Evolutionary conservation across 2,329 filamentous ascomycete genomes (phyloP), one percentile per base, ranked within the genome.

Genomic region (Xylaria sp.): DNA sequence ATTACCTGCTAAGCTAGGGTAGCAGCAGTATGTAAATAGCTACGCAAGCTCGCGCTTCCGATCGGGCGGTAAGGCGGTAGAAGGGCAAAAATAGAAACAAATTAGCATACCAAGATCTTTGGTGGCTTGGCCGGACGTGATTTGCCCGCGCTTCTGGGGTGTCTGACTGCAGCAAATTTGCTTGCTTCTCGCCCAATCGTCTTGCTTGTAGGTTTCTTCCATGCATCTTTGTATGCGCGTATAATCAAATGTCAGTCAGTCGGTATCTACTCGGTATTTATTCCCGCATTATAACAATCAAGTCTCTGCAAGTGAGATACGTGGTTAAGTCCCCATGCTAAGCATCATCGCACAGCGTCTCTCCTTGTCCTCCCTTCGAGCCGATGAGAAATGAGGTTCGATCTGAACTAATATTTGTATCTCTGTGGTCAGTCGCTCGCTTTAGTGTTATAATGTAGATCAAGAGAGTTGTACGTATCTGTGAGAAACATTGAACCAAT

Each of bases 11-110:
- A n/a, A 8, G 8, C 8, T 48, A 3, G 18, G 9, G 44, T 25
- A 25, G 23, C 23, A 25, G 23, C 23, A 25, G 23, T 10, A 50
- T 25, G 46, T 25, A 58, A 48, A 48, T 58, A 46, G 39, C 56
- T 31, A 31, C 56, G 18, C 15, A 31, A 28, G 9, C 15, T 46
- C 25, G 37, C 15, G 37, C 23, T 46, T 58, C 56, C 51, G 55
- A 44, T 54, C 57, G n/a, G 46, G 37, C 55, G 34, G 46, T 39
- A 61, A 63, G 65, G 73, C 73, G 73, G 69, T 72, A 74, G 72
- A 37, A 15, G 23, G 57, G 68, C 66, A 52, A 62, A 74, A 75
- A 76, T 77, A 77, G 75, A 69, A 76, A 73, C 75, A 76, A 70
- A 70, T 70, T 70, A 70, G 65, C 62, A 28, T 28, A 55, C 13